These are phyloP conservation scores for Cupressus sempervirens DNA, from an alignment of 75 land plant species.

Conservation along the genomic window DNA sequence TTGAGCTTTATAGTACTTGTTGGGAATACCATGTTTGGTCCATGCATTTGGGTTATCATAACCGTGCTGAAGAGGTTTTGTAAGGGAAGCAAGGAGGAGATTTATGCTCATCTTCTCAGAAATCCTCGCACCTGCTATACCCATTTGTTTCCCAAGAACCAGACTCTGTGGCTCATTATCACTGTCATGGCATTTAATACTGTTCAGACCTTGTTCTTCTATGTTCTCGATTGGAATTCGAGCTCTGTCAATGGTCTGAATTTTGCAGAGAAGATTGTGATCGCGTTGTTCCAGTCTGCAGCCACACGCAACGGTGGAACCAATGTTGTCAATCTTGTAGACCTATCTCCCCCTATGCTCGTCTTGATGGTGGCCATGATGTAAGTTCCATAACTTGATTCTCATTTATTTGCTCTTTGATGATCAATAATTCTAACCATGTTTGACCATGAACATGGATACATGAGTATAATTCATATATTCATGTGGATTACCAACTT, in stretches of 20 bases:
- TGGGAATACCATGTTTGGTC: constrained; percentile 13
- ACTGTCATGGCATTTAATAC: constrained; percentile 14
- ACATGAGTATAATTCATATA: no score
- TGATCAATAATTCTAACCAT: no score
- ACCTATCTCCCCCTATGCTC: constrained; percentile 26
- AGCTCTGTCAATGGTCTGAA: neutral
- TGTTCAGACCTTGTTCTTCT: neutral
- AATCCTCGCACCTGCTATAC: constrained; percentile 12
- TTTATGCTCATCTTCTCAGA: neutral
- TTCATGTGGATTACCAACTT: no score
- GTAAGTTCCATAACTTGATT: constrained; percentile 14
- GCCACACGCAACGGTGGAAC: constrained; percentile 30
- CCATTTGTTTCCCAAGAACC: constrained; percentile 13
- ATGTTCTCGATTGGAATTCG: neutral
- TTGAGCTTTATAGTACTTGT: neutral
- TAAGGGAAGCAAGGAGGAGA: neutral
- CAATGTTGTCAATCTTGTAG: constrained; percentile 20
- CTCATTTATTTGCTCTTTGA: no score
- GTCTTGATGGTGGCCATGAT: constrained; percentile 29
- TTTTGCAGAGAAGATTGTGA: constrained; percentile 21
- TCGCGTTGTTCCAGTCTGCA: constrained; percentile 29
- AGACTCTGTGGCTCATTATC: constrained; percentile 14
- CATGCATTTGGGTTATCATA: constrained; percentile 8
- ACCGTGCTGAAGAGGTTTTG: neutral
- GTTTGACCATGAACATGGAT: no score